Percentiles rank a stretch among this genome's conserved stretches.
Evolutionary conservation across 345 rosid species (phyloP).

Genomic region (Citrus australasica): DNA sequence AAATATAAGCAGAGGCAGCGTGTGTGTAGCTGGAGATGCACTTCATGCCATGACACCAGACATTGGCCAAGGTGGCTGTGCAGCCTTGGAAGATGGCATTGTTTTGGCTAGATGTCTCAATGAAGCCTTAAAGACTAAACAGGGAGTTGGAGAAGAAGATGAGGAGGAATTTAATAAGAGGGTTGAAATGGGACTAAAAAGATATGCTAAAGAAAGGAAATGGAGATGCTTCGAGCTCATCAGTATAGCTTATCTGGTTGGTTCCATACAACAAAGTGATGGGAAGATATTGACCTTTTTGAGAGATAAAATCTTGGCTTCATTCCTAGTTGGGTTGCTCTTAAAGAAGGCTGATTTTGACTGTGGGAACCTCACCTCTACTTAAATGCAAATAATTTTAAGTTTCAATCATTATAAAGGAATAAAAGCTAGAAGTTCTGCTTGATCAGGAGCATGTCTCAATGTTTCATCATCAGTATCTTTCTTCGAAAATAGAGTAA

Average conservation of each 20-base stretch:
- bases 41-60: constrained; percentile 82
- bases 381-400: not conserved
- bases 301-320: constrained; percentile 39
- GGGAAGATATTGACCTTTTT: constrained; percentile 31
- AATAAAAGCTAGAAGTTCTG: not conserved
- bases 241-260: constrained; percentile 41
- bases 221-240: constrained; percentile 67
- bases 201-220: constrained; percentile 49
- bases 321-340: constrained; percentile 26
- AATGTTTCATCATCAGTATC: too few species aligned
- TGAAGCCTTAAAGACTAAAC: constrained; percentile 14
- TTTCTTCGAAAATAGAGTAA: too few species aligned
- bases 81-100: constrained; percentile 33
- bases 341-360: constrained; percentile 42
- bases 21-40: constrained; percentile 71
- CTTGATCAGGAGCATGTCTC: not conserved
- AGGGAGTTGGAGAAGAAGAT: constrained; percentile 13
- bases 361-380: constrained; percentile 35
- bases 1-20: constrained; percentile 55
- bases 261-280: constrained; percentile 45
- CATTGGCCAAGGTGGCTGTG: constrained; percentile 56
- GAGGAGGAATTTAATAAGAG: constrained; percentile 26
- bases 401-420: not conserved
- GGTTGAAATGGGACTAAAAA: constrained; percentile 42
- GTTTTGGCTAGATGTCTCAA: constrained; percentile 31